phyloP scores from a whole-genome alignment of 202 grass and related monocot species.

The Tripidium arundinaceum region DNA sequence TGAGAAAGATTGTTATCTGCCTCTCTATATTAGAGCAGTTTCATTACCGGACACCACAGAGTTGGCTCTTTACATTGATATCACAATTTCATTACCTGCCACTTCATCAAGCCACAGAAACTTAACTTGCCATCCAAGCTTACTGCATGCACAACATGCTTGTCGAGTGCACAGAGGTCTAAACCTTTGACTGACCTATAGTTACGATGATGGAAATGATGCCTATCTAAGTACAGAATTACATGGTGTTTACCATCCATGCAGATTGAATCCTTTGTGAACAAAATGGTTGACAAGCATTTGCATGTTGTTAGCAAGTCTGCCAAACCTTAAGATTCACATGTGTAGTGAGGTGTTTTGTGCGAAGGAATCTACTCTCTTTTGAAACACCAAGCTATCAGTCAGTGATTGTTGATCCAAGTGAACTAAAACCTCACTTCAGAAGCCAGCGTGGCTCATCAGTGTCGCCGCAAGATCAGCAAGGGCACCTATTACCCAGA shows the following conservation, averaged over 20 bases:
- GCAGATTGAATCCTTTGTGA: slow-evolving; percentile 93
- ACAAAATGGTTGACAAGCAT: slow-evolving; percentile 88
- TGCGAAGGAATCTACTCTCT: slow-evolving; percentile 14
- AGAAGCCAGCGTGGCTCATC: slow-evolving; percentile 20
- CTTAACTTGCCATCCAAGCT: slow-evolving; percentile 34
- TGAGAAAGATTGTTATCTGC: neutral
- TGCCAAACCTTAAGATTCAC: slow-evolving; percentile 53
- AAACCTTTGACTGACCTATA: slow-evolving; percentile 30
- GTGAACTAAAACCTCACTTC: slow-evolving; percentile 14
- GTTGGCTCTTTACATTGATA: neutral
- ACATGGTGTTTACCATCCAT: slow-evolving; percentile 41
- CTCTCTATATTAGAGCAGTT: neutral
- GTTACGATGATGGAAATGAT: slow-evolving; percentile 21
- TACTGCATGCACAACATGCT: slow-evolving; percentile 37
- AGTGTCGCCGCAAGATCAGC: slow-evolving; percentile 17
- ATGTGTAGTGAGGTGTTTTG: slow-evolving; percentile 31
- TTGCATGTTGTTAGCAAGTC: slow-evolving; percentile 53
- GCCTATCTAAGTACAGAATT: slow-evolving; percentile 30
- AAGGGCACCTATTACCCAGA: slow-evolving; percentile 10
- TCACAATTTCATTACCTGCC: slow-evolving; percentile 12
- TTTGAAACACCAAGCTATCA: slow-evolving; percentile 24
- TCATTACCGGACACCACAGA: too few species aligned
- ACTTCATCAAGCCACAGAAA: slow-evolving; percentile 44
- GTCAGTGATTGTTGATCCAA: slow-evolving; percentile 13
- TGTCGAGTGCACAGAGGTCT: slow-evolving; percentile 40